Evolutionary conservation across 768 basidiomycete species (phyloP), one percentile per base, ranked within the genome.

Genomic region (Leccinum imitatum): DNA sequence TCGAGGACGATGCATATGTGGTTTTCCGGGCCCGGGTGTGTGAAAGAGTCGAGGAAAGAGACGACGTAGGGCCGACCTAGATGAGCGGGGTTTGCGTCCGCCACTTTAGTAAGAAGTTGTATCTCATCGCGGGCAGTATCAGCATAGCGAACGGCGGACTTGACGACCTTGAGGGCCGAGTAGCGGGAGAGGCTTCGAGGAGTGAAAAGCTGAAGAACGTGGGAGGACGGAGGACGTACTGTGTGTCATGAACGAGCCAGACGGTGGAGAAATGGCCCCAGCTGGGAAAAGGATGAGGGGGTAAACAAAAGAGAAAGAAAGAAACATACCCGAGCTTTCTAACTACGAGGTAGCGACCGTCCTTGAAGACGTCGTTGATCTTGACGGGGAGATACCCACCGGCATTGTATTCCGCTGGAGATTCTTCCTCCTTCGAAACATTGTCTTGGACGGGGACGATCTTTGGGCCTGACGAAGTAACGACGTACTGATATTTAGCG

Each of bases 41-140:
- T 79, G 75, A 97, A 97, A 27, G 92, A 90, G 76, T 97, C 95
- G 61, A 96, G 85, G 67, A 95, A 91, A 11, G 91, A 87, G 61
- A 97, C 93, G 58, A 96, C 83, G 69, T 95, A 87, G 25, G 82
- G 76, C 57, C 89, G 82, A 58, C 95, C 95, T 15, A 85, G 85
- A 71, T 96, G 94, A 2, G 78, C 69, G n/a, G 86, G 88, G 70
- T 85, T 88, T 72, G 84, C 81, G 19, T 84, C 80, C 56, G 84
- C 79, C 6, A 95, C 89, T 64, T 87, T 87, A 63, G 87, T 84
- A 44, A 95, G 83, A 35, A 98, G 84, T 72, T 94, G 92, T 74
- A 98, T 98, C 77, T 98, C 96, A 73, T 98, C 96, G 54, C 90
- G 84, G 30, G 96, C 96, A 5, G 96, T 98, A 73, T 98, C 95